These are phyloP conservation scores for Macadamia tetraphylla DNA, from an alignment of 164 flowering plant genomes.

Conservation along the genomic window DNA sequence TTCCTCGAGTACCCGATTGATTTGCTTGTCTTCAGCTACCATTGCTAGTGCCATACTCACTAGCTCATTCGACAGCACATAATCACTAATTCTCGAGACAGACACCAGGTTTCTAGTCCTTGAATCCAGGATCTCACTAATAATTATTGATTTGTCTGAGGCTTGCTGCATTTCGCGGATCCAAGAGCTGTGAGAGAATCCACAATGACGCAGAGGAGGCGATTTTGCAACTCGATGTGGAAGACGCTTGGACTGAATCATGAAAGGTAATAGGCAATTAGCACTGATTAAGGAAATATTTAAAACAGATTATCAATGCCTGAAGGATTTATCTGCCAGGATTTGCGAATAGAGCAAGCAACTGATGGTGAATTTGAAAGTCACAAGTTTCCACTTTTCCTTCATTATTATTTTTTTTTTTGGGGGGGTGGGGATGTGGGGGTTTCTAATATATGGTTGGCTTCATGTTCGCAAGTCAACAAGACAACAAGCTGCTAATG, in stretches of 20 bases:
- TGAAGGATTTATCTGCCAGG: no score
- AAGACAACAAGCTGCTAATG: no score
- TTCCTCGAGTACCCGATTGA: slow-evolving; percentile 92
- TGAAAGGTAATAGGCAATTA: slow-evolving; percentile 5
- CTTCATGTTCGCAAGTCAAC: no score
- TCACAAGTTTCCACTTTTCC: no score
- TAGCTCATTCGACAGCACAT: slow-evolving; percentile 87
- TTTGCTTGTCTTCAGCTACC: slow-evolving; percentile 96
- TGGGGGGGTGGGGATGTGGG: no score
- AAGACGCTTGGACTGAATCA: slow-evolving; percentile 76
- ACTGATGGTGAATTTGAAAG: no score
- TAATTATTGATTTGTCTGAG: slow-evolving; percentile 80
- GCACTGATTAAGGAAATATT: background rate
- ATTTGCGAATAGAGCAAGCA: no score
- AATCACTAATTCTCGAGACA: slow-evolving; percentile 90
- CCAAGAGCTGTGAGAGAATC: slow-evolving; percentile 85
- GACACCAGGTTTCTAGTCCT: slow-evolving; percentile 90
- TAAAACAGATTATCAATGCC: background rate
- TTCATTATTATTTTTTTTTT: no score
- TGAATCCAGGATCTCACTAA: slow-evolving; percentile 90
- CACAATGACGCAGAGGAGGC: slow-evolving; percentile 41
- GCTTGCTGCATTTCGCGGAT: slow-evolving; percentile 96
- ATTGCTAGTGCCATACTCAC: slow-evolving; percentile 95
- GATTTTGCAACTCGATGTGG: slow-evolving; percentile 57
- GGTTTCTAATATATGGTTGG: no score